phyloP scores from a whole-genome alignment of 2,329 filamentous ascomycete species.

The Dissoconium aciculare region DNA sequence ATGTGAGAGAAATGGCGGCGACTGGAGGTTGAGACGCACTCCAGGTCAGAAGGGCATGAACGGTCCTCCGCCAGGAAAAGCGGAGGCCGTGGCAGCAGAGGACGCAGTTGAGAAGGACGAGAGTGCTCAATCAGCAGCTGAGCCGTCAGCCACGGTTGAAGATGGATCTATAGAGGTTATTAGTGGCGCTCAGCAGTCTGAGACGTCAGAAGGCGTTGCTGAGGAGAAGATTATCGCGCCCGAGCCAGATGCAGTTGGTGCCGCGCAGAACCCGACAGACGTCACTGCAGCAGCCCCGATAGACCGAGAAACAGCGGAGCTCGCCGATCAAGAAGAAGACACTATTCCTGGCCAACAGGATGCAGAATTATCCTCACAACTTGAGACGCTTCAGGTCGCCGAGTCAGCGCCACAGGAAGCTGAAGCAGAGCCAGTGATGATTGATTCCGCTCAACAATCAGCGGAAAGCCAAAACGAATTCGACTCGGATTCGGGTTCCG shows the following conservation, averaged over 20 bases:
- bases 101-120: slow-evolving; percentile 3
- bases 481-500: slow-evolving; percentile 25
- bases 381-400: background rate
- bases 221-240: background rate
- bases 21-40: slow-evolving; percentile 65
- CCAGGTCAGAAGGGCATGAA: slow-evolving; percentile 70
- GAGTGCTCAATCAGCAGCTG: background rate
- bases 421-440: background rate
- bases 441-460: slow-evolving; percentile 6
- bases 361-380: no score
- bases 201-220: background rate
- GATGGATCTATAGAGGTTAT: background rate
- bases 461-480: slow-evolving; percentile 10
- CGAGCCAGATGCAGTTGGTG: background rate
- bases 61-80: slow-evolving; percentile 44
- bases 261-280: no score
- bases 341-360: no score
- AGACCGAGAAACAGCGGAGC: no score
- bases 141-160: background rate
- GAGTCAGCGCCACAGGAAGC: background rate
- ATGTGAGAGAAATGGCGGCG: slow-evolving; percentile 74
- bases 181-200: background rate
- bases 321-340: background rate
- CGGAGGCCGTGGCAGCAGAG: no score
- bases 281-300: no score